phyloP scores from a whole-genome alignment of 2,329 filamentous ascomycete species.

The Epichloe elymi region DNA sequence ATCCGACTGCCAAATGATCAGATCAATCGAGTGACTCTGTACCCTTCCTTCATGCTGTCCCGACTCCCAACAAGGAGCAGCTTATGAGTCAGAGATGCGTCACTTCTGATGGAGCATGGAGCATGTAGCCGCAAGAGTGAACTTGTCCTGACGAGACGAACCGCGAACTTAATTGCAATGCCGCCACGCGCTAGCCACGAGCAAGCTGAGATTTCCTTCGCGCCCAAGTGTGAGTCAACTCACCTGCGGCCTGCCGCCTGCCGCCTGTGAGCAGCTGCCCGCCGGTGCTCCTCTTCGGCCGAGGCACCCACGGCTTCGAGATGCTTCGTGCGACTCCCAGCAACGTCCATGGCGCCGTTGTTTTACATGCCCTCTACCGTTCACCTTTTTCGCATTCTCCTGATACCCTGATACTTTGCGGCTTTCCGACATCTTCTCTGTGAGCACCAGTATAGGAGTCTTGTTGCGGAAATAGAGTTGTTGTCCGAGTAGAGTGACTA shows the following conservation, averaged over 20 bases:
- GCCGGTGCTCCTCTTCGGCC: background rate
- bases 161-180: background rate
- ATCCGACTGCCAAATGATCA: no score
- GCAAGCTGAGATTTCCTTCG: background rate
- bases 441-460: background rate
- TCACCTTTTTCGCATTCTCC: background rate
- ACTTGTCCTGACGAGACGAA: no score
- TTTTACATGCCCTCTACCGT: background rate
- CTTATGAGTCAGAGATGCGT: no score
- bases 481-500: no score
- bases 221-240: background rate
- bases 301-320: background rate
- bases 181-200: background rate
- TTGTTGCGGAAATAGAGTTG: no score
- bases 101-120: no score
- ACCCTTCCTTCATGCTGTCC: no score
- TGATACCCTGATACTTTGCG: no score
- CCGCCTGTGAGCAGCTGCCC: background rate
- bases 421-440: no score
- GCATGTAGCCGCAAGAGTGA: background rate
- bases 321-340: background rate
- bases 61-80: no score
- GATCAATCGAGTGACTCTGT: no score
- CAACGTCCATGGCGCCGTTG: background rate
- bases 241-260: no score